Base-by-base conservation (phyloP, 139 green algal species). In the Bryopsis sp. region DNA sequence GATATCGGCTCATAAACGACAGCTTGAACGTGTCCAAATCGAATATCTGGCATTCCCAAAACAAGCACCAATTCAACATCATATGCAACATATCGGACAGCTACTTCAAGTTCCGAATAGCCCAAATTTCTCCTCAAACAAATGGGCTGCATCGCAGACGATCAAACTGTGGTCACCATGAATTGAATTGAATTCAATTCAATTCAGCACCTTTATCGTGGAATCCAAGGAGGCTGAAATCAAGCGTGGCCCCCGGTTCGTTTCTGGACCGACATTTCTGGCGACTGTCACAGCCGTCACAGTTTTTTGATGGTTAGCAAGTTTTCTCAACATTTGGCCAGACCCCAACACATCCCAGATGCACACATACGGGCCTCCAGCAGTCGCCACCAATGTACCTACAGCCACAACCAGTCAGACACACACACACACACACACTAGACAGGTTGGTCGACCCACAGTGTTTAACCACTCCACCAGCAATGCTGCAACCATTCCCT, bases 301-400 rank as follows among this genome's bases (percentile, higher is more conserved):
- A 5, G 65, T 39, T 33, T 71, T 58, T 15, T 54, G 43, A 71
- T 61, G 50, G 32, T 65, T 71, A 24, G 8, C 64, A 4, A 71
- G 34, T 39, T 57, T 71, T 35, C 64, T 26, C 32, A 71, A 71
- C 26, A 6, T 28, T 61, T 32, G 50, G 8, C 50, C 50, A 32
- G 50, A 36, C 8, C 6, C 33, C 50, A 61, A 28, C 31, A 32
- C 50, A 61, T 61, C 50, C 50, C 50, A 61, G 50, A 61, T 32
- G 5, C 19, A 33, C 24, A 61, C 31, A 32, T 35, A 61, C 31
- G 50, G 19, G 5, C 50, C 50, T 33, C 50, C 50, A 61, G 50
- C 50, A 22, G 50, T 61, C 50, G 24, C 19, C 24, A 61, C 6
- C 50, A 61, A 28, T 33, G 50, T 61, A 28, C 50, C 50, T 50